Base-by-base conservation (phyloP, 441 rosid species). In the Adansonia madagascariensis region DNA sequence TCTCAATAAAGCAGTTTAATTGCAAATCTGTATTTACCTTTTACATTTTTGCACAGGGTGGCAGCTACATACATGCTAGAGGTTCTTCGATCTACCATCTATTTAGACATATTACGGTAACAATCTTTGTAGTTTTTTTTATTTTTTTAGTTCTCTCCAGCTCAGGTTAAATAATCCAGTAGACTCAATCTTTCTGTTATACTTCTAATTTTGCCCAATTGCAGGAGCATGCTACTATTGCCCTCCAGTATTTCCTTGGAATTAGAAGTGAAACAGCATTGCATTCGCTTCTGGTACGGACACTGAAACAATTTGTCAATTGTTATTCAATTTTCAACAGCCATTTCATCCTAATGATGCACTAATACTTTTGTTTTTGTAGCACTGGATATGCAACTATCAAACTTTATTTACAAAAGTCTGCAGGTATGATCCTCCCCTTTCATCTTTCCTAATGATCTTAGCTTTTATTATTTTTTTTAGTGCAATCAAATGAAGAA, bases 321-420 rank as follows among this genome's bases (percentile, higher is more conserved):
- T 41, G 69, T 71, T 62, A 59, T 39, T n/a, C 66, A 74, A 46
- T 77, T 72, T 66, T 67, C 55, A 67, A 41, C 59, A 24, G 53
- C 67, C 24, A 31, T 84, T 74, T 71, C 43, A 59, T 81, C n/a
- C 59, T 77, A 59, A 75, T 15, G 60, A 63, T 49, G 73, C 27
- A 61, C 47, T 9, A 41, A 2, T 73, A 15, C 53, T n/a, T 74
- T 64, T 79, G 11, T 76, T 78, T 61, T 77, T 80, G 75, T 59
- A 91, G 99, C 89, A 73, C 84, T 96, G 98, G 99, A 86, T 94
- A 63, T 87, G 94, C 89, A 88, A 90, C 86, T 92, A 92, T 80
- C 93, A 89, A 77, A 88, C 90, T 71, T 68, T 95, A 18, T 91
- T 91, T 78, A 80, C 84, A 76, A 88, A 90, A 86, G 84, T 83